Base-by-base conservation (phyloP, 1,284 basidiomycete species). In the Tremellales sp. region DNA sequence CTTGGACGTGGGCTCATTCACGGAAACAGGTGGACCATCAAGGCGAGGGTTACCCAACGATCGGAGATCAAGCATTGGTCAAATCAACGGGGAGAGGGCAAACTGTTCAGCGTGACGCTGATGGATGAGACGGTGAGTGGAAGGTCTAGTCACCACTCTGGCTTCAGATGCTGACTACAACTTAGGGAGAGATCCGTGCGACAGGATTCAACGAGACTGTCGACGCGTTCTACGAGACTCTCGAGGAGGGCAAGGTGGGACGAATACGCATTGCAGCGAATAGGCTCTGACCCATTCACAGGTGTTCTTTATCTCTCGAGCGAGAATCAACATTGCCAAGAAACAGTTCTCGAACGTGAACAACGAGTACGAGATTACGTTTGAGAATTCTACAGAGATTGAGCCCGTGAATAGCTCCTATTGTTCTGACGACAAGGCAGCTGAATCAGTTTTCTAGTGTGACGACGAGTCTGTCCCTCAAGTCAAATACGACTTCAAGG, bases 341-440 rank as follows among this genome's bases (percentile, higher is more conserved):
- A 97, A 94, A 76, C 94, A 97, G 74, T 99, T 95, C 72, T 87
- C 82, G 43, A 90, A 87, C 65, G 73, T 95, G 40, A 76, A 80
- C 57, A 97, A 95, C 68, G 93, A 98, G 66, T 98, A 98, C 65
- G 94, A 98, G 69, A 82, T 99, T 53, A 79, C 77, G 40, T 79
- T 99, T n/a, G 90, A 93, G 56, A 82, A 80, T 54, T 78, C 80
- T 45, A 91, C 90, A 0, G 85, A 88, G 58, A 78, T 95, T 24
- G 84, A 87, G 67, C 68, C 70, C 28, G 70, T 70, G 38, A 50
- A 65, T 60, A 5, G 24, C n/a, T 3, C 6, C 13, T n/a, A 21
- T n/a, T 13, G 9, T 43, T 21, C 24, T 32, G 21, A 12, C 24
- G 27, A 7, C 18, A 18, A 5, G 13, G 2, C 19, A 33, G 44